Percentiles rank a stretch among this genome's conserved stretches.
Conservation (phyloP, 2,329 filamentous ascomycete genomes). For the Metarhizium sp. region DNA sequence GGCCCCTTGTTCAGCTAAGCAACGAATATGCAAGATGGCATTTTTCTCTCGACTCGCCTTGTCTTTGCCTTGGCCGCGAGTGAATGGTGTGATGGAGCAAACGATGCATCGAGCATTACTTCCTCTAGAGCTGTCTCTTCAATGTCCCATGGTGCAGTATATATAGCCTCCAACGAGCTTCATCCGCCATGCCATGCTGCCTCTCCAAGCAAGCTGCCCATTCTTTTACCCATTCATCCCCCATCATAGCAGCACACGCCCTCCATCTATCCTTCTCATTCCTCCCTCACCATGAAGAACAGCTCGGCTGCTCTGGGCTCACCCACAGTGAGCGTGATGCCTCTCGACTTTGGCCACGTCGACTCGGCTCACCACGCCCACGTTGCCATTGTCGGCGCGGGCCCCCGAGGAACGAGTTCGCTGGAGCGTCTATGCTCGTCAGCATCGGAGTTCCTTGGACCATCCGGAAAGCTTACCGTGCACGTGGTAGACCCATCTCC, state of each 20-base stretch:
- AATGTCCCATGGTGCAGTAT: background rate
- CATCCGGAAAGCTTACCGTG: background rate
- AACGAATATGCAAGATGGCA: background rate
- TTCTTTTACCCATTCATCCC: background rate
- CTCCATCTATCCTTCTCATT: background rate
- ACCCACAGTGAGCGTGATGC: background rate
- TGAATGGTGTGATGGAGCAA: background rate
- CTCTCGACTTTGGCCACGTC: background rate
- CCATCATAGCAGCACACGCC: background rate
- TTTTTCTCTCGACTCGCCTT: background rate
- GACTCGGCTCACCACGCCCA: background rate
- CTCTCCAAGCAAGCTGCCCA: background rate
- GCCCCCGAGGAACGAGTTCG: slow-evolving; percentile 5
- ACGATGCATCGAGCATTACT: background rate
- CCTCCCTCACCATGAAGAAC: background rate
- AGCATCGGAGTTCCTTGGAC: background rate
- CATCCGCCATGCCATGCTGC: background rate
- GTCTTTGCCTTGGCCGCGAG: background rate
- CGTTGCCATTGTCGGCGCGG: slow-evolving; percentile 5
- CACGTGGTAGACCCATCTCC: slow-evolving; percentile 4
- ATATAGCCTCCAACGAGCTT: background rate
- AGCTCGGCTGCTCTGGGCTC: background rate
- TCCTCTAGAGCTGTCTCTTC: background rate
- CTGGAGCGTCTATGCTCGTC: slow-evolving; percentile 4
- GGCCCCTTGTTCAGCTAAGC: background rate